These are phyloP conservation scores for Berberis vulgaris DNA, from an alignment of 164 flowering plant species.

Conservation along the genomic window DNA sequence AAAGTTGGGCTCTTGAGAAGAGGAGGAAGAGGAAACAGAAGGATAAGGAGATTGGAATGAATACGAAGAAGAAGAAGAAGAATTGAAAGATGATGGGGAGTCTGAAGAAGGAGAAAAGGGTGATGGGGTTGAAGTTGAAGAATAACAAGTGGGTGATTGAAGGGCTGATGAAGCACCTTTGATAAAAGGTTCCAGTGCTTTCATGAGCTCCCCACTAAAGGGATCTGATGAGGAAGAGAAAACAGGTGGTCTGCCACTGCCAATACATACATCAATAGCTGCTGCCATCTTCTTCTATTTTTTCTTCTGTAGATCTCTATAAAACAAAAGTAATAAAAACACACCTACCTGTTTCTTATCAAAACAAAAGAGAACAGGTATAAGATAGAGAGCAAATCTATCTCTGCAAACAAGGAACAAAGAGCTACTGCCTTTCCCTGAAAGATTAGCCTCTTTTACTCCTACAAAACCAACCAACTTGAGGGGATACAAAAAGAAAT, in stretches of 20 bases:
- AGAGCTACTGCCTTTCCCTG: not conserved
- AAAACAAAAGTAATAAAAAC: slow-evolving; percentile 6
- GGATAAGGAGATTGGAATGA: slow-evolving; percentile 9
- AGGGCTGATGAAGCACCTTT: slow-evolving; percentile 50
- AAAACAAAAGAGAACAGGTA: slow-evolving; percentile 26
- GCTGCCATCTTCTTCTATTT: slow-evolving; percentile 38
- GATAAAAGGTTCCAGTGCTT: slow-evolving; percentile 92
- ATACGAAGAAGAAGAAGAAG: slow-evolving; percentile 12
- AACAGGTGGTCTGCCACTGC: slow-evolving; percentile 19
- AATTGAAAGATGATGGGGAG: not conserved
- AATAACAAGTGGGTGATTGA: not conserved
- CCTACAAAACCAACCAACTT: not conserved
- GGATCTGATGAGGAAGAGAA: slow-evolving; percentile 14
- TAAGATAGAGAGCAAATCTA: too few relatives aligned
- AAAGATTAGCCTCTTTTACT: slow-evolving; percentile 11
- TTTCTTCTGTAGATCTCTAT: not conserved
- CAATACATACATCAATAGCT: slow-evolving; percentile 45
- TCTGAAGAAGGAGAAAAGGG: slow-evolving; percentile 3
- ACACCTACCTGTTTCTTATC: slow-evolving; percentile 36
- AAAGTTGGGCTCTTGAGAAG: slow-evolving; percentile 12
- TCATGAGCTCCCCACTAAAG: slow-evolving; percentile 72
- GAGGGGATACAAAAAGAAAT: not conserved
- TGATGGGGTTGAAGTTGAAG: too few relatives aligned
- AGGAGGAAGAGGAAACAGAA: slow-evolving; percentile 12
- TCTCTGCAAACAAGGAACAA: too few relatives aligned